Conservation (phyloP, 1,284 basidiomycete species). For the Jaminaea rosea region DNA sequence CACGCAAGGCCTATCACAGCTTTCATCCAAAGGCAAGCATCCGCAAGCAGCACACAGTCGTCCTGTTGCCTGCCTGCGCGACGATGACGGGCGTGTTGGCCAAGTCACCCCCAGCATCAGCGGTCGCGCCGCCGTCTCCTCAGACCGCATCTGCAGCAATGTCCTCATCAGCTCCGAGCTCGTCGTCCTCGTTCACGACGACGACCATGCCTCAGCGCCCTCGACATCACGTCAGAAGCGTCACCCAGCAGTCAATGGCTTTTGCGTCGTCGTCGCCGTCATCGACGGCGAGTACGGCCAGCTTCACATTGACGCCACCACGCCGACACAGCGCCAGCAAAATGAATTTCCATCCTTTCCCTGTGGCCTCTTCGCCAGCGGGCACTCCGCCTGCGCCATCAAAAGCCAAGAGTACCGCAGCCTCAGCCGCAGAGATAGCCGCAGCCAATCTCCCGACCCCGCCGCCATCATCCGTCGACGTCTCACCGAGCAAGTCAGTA, state of each 20-base stretch:
- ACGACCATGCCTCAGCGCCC: slow-evolving; percentile 3
- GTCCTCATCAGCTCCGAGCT: too few relatives aligned
- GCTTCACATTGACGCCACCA: not conserved
- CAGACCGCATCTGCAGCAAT: too few relatives aligned
- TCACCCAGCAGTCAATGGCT: slow-evolving; percentile 4
- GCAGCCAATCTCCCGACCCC: not conserved
- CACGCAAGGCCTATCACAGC: too few relatives aligned
- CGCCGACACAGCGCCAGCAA: not conserved
- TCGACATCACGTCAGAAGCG: slow-evolving; percentile 8
- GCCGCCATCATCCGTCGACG: not conserved
- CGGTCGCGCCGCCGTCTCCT: too few relatives aligned
- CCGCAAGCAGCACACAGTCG: too few relatives aligned
- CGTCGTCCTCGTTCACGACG: too few relatives aligned
- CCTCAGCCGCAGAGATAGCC: not conserved
- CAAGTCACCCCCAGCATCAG: too few relatives aligned
- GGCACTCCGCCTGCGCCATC: not conserved
- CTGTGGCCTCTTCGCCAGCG: not conserved
- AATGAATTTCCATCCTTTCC: too few relatives aligned
- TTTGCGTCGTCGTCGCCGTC: not conserved
- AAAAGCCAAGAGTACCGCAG: not conserved
- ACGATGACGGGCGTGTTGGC: too few relatives aligned
- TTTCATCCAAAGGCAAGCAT: too few relatives aligned
- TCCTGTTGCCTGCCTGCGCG: too few relatives aligned
- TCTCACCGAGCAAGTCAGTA: not conserved
- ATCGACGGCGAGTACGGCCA: not conserved